Conservation (phyloP, 2,329 filamentous ascomycete genomes). For the Metarhizium rileyi region DNA sequence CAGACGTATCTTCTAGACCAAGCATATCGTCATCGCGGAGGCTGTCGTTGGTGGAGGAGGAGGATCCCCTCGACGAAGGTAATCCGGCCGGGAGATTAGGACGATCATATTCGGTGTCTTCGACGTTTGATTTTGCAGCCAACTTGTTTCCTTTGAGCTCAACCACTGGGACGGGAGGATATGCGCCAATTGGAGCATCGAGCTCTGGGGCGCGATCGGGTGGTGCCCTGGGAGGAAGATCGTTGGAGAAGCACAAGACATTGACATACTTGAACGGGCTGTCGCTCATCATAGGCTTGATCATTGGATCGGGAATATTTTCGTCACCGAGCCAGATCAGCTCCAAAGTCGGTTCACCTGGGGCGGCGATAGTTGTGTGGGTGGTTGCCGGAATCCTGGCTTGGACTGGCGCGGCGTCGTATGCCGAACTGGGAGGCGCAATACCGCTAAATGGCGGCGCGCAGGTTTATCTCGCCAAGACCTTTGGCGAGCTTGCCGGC, state of each 20-base stretch:
- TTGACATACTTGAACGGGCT: constrained; percentile 90
- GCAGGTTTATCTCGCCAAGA: constrained; percentile 91
- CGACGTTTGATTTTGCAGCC: constrained; percentile 89
- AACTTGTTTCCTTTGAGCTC: constrained; percentile 89
- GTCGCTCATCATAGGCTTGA: constrained; percentile 81
- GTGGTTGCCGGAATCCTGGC: constrained; percentile 80
- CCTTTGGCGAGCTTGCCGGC: constrained; percentile 84
- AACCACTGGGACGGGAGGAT: constrained; percentile 59
- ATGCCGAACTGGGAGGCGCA: constrained; percentile 88
- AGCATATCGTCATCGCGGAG: constrained; percentile 87
- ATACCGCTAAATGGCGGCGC: constrained; percentile 93
- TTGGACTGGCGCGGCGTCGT: constrained; percentile 93
- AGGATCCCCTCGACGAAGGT: constrained; percentile 60
- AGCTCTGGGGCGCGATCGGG: constrained; percentile 39
- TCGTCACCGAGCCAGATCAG: constrained; percentile 91
- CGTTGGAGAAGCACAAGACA: constrained; percentile 89
- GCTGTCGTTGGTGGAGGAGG: constrained; percentile 70
- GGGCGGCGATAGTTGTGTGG: constrained; percentile 87
- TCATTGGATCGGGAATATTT: constrained; percentile 95
- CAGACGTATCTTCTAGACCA: constrained; percentile 64
- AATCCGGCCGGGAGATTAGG: constrained; percentile 38
- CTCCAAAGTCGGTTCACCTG: constrained; percentile 80
- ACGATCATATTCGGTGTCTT: constrained; percentile 82
- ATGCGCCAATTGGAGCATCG: constrained; percentile 77
- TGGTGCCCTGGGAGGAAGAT: constrained; percentile 58